Evolutionary conservation across 1,284 basidiomycete genomes (phyloP), one percentile per base, ranked within the genome.

Genomic region (Schizophyllum commune): DNA sequence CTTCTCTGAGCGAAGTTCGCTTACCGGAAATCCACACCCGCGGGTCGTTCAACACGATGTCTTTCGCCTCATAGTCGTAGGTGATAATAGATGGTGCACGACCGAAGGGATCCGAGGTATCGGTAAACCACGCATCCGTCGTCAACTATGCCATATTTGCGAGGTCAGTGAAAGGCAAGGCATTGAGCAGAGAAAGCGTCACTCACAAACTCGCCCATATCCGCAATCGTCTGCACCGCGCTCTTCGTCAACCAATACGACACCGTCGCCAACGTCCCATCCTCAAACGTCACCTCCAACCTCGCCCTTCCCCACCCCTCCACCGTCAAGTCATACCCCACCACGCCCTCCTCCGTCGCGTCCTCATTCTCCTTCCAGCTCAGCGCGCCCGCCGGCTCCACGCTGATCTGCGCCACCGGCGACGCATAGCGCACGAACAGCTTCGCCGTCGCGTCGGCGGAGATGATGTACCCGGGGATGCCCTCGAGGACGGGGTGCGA

Each of bases 51-150:
- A 69, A 73, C 1, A 85, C 82, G 0, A 77, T 61, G 2, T 77
- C 78, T 62, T 83, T 79, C 0, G 78, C 79, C 62, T 79, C 72
- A 5, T 82, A 73, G 65, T 84, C 83, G 64, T 83, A 85, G 63
- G 77, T 81, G 63, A 84, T 83, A 17, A 84, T 79, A 0, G 81
- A 82, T 4, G 83, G 83, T 1, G 82, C 81, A 15, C 83, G 74
- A 54, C 70, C 69, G 73, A 85, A 85, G 0, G 83, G 82, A 67
- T 85, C 83, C 0, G 74, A 71, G 0, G 76, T 64, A 21, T 79
- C 74, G 57, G 77, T 74, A 68, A 81, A 84, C 83, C 83, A 85
- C 61, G 83, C 82, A 5, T 73, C 72, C 1, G 79, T 83, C 8
- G 82, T 83, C 61, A 64, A 47, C 17, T 47, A 13, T 39, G 34